Percentiles rank a stretch among this genome's conserved stretches.
Evolutionary conservation across 2,329 filamentous ascomycete species (phyloP).

Genomic region (Onygenales sp.): DNA sequence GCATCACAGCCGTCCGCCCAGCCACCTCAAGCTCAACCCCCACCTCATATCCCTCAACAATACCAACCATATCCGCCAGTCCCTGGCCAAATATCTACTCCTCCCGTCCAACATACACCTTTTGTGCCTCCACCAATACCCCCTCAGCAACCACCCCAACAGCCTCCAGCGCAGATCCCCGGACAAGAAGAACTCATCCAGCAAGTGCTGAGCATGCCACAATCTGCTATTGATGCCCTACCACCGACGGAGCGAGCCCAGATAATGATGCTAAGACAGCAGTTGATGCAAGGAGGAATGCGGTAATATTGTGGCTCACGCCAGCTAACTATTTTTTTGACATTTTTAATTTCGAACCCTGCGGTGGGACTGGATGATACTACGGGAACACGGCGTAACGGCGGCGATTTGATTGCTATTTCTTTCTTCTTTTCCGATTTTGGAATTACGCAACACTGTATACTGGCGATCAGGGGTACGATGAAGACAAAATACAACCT

Average conservation of each 20-base stretch:
- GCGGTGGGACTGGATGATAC: neutral
- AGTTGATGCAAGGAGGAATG: slow-evolving; percentile 76
- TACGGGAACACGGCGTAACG: neutral
- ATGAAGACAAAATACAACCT: neutral
- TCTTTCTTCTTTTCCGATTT: neutral
- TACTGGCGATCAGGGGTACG: neutral
- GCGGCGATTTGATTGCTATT: neutral
- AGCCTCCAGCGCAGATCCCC: slow-evolving; percentile 34
- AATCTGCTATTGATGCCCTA: slow-evolving; percentile 69
- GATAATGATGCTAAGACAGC: slow-evolving; percentile 65
- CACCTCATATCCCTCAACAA: slow-evolving; percentile 25
- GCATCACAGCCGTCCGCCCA: slow-evolving; percentile 34
- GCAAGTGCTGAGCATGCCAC: slow-evolving; percentile 71
- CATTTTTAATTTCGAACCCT: slow-evolving; percentile 58
- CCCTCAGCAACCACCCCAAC: slow-evolving; percentile 32
- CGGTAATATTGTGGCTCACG: slow-evolving; percentile 83
- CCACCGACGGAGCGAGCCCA: slow-evolving; percentile 67
- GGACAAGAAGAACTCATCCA: slow-evolving; percentile 67
- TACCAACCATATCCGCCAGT: slow-evolving; percentile 28
- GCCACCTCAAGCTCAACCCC: slow-evolving; percentile 29
- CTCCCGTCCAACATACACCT: slow-evolving; percentile 36
- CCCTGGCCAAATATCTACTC: slow-evolving; percentile 42
- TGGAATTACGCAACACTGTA: neutral
- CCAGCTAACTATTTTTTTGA: slow-evolving; percentile 70
- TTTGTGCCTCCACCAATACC: slow-evolving; percentile 31